Evolutionary conservation across 805 yeast species (phyloP), one percentile per base, ranked within the genome.

Genomic region (Wickerhamomyces canadensis): DNA sequence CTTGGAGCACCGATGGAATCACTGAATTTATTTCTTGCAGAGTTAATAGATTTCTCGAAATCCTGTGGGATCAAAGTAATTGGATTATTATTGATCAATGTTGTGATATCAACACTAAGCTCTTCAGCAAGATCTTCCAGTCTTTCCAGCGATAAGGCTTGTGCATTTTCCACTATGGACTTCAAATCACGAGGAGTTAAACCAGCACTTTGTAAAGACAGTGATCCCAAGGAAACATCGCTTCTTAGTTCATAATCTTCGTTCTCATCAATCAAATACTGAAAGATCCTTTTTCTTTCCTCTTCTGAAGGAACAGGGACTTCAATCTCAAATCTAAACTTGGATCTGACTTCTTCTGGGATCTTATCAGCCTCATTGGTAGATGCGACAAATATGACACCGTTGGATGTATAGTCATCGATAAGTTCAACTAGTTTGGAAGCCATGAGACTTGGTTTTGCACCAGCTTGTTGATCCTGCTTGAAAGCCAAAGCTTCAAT

Each of bases 1-100:
- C 87, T 70, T 13, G 98, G 98, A 0, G 98, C 98, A 7, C 98
- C 98, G 40, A 93, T 89, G 0, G 96, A 84, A 46, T 87, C 96
- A 49, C 95, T 83, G 59, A 83, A 89, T 55, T 85, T 88, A 51
- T 76, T 79, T 52, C 98, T 69, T 0, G 97, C 96, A 39, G 74
- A 80, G 38, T 79, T 76, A 36, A 88, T 85, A 0, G 96, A 81
- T 19, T 57, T 63, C 36, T 75, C 81, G 52, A 84, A 77, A 53
- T 84, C 89, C 4, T 58, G 68, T 0, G 86, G 80, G 0, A 64
- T 65, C 29, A 80, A 50, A 21, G 64, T 65, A 9, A 82, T 52
- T 8, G 57, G 38, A 3, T 91, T 87, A 4, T 81, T 79, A 45
- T 48, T 18, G 50, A 40, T 7, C 53, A 46, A 0, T 39, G 45